Evolutionary conservation across 1,284 basidiomycete species (phyloP).

Genomic region (Anthracocystis walkeri): DNA sequence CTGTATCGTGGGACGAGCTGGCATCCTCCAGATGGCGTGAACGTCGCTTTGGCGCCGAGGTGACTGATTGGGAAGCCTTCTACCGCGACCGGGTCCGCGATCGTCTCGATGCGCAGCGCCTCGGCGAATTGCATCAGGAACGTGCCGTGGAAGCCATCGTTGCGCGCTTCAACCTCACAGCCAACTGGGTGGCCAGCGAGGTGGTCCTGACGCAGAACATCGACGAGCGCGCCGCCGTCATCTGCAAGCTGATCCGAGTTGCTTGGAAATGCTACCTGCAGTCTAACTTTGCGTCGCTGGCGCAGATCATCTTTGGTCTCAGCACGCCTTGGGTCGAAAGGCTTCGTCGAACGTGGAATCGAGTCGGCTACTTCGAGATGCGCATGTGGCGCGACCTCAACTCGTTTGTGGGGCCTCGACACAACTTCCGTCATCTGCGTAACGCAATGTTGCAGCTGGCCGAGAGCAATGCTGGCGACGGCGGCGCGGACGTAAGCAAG

Average conservation of each 20-base stretch:
- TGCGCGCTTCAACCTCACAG: conserved; percentile 87
- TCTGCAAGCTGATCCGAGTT: conserved; percentile 84
- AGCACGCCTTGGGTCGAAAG: conserved; percentile 80
- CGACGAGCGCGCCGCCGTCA: conserved; percentile 77
- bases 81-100: conserved; percentile 79
- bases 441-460: conserved; percentile 58
- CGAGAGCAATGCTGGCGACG: conserved; percentile 28
- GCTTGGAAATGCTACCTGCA: conserved; percentile 88
- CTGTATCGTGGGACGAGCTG: conserved; percentile 84
- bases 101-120: conserved; percentile 75
- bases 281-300: conserved; percentile 83
- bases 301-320: conserved; percentile 84
- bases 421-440: conserved; percentile 78
- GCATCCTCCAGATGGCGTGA: conserved; percentile 73
- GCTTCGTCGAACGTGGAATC: conserved; percentile 78
- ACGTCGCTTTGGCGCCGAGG: conserved; percentile 72
- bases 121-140: conserved; percentile 44
- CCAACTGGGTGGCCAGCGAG: conserved; percentile 84
- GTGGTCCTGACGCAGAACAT: conserved; percentile 72
- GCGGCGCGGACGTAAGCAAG: conserved; percentile 4
- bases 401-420: conserved; percentile 76
- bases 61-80: conserved; percentile 85
- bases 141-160: conserved; percentile 74
- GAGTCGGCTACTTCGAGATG: conserved; percentile 79
- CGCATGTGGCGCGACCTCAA: conserved; percentile 82